Evolutionary conservation across 352 stramenopile genomes (phyloP), one percentile per base, ranked within the genome.

Genomic region (Elongisporangium undulatum): DNA sequence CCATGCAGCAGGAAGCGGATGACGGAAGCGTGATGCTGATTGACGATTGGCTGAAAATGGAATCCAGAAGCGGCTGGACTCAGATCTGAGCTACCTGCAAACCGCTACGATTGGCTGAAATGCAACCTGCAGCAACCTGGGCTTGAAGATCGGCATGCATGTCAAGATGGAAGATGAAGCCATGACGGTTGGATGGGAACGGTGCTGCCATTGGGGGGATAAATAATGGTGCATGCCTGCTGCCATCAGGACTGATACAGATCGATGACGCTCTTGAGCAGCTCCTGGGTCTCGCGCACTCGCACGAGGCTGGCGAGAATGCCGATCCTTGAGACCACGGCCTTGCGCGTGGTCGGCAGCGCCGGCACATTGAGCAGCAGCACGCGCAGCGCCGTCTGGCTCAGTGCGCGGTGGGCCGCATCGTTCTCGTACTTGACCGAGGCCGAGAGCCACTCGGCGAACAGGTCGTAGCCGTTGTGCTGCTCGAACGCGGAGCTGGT

Each of bases 391-490:
- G 87, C 45, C 22, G 88, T 51, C 22, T 78, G 61, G 21, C 64
- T 74, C 23, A 90, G 69, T 7, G 56, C 56, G 17, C 68, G 74
- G 51, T 68, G 69, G 20, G 56, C 51, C 16, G 29, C 29, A 2
- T 88, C 78, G 65, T 90, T 78, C 10, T 54, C 55, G 53, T 82
- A 85, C 50, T 62, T 68, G 56, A 79, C 85, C 24, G 60, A 55
- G 15, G 63, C 16, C 0, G 76, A 69, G 29, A 89, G 75, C 83
- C 83, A 93, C 16, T 84, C 68, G 10, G 77, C 58, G 19, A 93
- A 53, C 53, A 82, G 52, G 1, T 75, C 74, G 58, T 87, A 91
- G 54, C 83, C 83, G 29, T 41, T 41, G 29, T 41, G 29, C 20
- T 72, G 61, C 38, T 74, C 67, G 49, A 72, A 65, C 60, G 90